Percentiles rank a stretch among this genome's conserved stretches.
Evolutionary conservation across 352 stramenopile genomes (phyloP).

Genomic region (Pythium dissotocum): DNA sequence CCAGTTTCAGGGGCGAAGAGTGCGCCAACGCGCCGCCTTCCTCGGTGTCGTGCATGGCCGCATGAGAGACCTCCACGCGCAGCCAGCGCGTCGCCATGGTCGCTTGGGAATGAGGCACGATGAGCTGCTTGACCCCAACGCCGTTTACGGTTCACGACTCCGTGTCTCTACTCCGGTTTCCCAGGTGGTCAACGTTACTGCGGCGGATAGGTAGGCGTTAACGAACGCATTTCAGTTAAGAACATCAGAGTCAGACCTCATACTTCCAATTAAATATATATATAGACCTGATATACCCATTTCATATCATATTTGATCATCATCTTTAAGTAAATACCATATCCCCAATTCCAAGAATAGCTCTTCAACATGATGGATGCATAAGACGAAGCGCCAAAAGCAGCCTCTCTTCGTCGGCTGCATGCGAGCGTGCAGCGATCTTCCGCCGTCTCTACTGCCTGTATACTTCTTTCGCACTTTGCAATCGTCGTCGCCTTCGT

Average conservation of each 20-base stretch:
- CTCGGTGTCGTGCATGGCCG: conserved; percentile 31
- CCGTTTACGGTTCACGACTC: too few species aligned
- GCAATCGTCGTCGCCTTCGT: neutral
- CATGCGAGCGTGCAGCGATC: neutral
- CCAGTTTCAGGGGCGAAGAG: conserved; percentile 40
- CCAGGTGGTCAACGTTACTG: neutral
- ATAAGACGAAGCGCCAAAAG: neutral
- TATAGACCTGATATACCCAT: neutral
- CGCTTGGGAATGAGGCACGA: neutral
- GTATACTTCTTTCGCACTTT: neutral
- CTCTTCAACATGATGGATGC: neutral
- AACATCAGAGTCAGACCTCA: conserved; percentile 16
- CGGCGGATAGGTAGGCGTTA: neutral
- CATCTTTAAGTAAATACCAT: neutral
- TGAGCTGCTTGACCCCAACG: neutral
- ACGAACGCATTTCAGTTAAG: conserved; percentile 13
- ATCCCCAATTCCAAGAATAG: conserved; percentile 9
- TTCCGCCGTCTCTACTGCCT: neutral
- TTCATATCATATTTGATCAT: neutral
- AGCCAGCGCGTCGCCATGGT: conserved; percentile 31
- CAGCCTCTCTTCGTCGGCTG: neutral
- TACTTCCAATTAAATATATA: neutral
- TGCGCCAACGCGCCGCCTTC: conserved; percentile 40
- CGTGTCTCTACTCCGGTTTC: neutral
- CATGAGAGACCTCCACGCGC: conserved; percentile 34